phyloP scores from a whole-genome alignment of 371 early-diverging fungal species.

The Phascolomyces articulosus region DNA sequence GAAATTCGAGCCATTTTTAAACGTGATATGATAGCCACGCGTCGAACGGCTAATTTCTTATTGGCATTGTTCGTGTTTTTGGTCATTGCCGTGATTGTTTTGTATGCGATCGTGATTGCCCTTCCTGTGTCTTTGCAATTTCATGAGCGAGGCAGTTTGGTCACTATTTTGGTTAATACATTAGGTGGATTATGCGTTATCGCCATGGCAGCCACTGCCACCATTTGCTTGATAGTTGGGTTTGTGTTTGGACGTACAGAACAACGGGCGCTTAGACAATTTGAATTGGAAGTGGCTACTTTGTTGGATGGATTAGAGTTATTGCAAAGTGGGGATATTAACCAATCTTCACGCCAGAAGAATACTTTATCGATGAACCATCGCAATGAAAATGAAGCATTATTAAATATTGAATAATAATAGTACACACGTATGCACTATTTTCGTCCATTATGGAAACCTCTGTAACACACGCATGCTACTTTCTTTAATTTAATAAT shows the following conservation, averaged over 20 bases:
- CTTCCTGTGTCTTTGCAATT: slow-evolving; percentile 6
- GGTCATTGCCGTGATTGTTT: slow-evolving; percentile 16
- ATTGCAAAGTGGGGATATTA: neutral
- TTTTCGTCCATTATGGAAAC: too few species aligned
- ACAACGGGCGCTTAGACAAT: slow-evolving; percentile 33
- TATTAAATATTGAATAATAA: neutral
- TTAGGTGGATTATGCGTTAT: slow-evolving; percentile 23
- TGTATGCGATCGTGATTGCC: slow-evolving; percentile 17
- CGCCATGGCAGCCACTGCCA: slow-evolving; percentile 15
- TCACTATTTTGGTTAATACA: slow-evolving; percentile 11
- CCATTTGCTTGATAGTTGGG: slow-evolving; percentile 40
- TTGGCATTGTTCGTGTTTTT: slow-evolving; percentile 15
- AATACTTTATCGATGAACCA: neutral
- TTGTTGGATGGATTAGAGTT: slow-evolving; percentile 8
- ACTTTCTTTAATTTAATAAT: too few species aligned
- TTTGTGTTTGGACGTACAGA: slow-evolving; percentile 49
- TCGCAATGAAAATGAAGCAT: neutral
- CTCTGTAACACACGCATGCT: too few species aligned
- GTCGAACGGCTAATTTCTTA: slow-evolving; percentile 18
- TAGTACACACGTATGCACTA: too few species aligned
- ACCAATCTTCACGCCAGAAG: neutral
- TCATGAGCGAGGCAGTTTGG: neutral
- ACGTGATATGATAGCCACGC: slow-evolving; percentile 20
- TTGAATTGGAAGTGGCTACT: slow-evolving; percentile 28
- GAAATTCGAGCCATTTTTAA: slow-evolving; percentile 21